Evolutionary conservation across 371 early-diverging fungal genomes (phyloP).

Genomic region (Syncephalastrum racemosum): DNA sequence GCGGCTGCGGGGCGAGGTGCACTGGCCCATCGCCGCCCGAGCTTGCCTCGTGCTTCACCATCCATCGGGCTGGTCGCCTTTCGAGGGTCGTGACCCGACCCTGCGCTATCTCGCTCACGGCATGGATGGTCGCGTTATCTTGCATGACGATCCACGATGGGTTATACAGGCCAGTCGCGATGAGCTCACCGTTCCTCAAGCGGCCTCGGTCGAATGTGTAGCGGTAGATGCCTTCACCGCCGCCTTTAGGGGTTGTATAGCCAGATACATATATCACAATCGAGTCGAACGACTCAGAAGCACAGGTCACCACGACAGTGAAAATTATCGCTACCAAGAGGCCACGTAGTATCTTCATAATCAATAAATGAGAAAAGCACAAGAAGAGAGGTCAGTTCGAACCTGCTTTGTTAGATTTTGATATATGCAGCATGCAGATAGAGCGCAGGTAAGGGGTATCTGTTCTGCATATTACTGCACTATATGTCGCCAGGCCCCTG

Average conservation of each 20-base stretch:
- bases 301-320: too few relatives aligned
- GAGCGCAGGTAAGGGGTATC: too few relatives aligned
- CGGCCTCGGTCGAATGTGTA: constrained; percentile 35
- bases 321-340: too few relatives aligned
- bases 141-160: constrained; percentile 33
- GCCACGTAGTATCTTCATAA: too few relatives aligned
- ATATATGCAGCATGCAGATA: too few relatives aligned
- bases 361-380: too few relatives aligned
- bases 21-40: constrained; percentile 16
- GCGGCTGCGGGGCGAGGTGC: constrained; percentile 35
- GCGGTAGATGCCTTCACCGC: constrained; percentile 37
- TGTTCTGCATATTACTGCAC: too few relatives aligned
- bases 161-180: constrained; percentile 19
- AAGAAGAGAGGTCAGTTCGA: too few relatives aligned
- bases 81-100: constrained; percentile 14
- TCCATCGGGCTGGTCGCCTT: too few relatives aligned
- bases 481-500: too few relatives aligned
- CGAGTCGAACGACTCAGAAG: background rate
- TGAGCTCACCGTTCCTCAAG: constrained; percentile 18
- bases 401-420: too few relatives aligned
- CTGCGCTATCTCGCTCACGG: constrained; percentile 28
- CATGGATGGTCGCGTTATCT: constrained; percentile 24
- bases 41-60: too few relatives aligned
- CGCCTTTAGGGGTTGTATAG: constrained; percentile 24
- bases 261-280: constrained; percentile 41